These are phyloP conservation scores for Fusarium oxysporum DNA, from an alignment of 2,329 filamentous ascomycete genomes.

Conservation along the genomic window DNA sequence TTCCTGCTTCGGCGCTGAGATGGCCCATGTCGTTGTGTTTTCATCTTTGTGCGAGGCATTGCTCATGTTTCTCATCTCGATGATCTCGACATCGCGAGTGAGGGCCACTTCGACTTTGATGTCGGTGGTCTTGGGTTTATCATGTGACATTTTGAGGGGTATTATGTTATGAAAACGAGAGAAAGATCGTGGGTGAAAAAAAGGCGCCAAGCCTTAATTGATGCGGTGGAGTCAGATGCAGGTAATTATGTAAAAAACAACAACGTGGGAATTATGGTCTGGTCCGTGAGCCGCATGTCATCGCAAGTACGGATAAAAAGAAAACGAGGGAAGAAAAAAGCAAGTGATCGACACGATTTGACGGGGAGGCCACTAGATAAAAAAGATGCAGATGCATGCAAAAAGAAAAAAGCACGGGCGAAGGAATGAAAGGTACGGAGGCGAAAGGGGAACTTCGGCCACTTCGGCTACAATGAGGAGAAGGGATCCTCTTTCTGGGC, in stretches of 20 bases:
- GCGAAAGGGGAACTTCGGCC: conserved; percentile 5
- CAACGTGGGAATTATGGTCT: conserved; percentile 7
- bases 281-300: conserved; percentile 26
- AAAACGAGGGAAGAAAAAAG: not conserved
- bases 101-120: conserved; percentile 36
- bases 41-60: conserved; percentile 10
- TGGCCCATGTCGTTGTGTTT: conserved; percentile 21
- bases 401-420: not conserved
- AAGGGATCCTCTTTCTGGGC: conserved; percentile 1
- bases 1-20: conserved; percentile 19
- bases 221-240: conserved; percentile 23
- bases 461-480: conserved; percentile 13
- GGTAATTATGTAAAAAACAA: conserved; percentile 13
- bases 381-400: not conserved
- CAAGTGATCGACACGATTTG: conserved; percentile 16
- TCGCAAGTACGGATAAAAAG: not conserved
- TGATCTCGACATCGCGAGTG: conserved; percentile 32
- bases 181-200: conserved; percentile 1
- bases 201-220: conserved; percentile 13
- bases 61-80: conserved; percentile 30
- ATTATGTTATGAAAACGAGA: not conserved
- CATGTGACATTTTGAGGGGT: conserved; percentile 26
- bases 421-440: not conserved
- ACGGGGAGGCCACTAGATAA: conserved; percentile 4
- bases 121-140: conserved; percentile 32